These are phyloP conservation scores for Talaromyces sp. DNA, from an alignment of 2,329 filamentous ascomycete genomes.

Conservation along the genomic window DNA sequence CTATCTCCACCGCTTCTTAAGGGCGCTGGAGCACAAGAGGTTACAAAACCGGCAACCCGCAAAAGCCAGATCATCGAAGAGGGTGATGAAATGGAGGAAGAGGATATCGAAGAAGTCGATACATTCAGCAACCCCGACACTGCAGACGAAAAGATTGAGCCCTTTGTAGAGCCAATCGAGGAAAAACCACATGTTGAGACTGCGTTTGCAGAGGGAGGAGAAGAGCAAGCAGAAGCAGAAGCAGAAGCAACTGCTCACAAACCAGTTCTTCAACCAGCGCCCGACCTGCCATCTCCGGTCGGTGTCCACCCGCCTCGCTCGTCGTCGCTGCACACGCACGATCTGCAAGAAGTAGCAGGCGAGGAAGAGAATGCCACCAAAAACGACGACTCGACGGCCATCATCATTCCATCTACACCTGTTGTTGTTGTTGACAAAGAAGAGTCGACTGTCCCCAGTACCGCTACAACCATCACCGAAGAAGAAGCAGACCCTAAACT, in stretches of 20 bases:
- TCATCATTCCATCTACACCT: neutral
- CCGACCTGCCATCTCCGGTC: conserved; percentile 25
- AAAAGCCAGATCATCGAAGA: conserved; percentile 43
- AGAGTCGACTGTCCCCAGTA: neutral
- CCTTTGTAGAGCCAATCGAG: neutral
- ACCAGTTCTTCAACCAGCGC: conserved; percentile 25
- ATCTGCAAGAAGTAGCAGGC: neutral
- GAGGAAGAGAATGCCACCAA: neutral
- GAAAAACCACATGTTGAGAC: neutral
- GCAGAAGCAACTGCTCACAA: neutral
- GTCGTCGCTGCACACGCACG: conserved; percentile 25
- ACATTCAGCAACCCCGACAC: conserved; percentile 25
- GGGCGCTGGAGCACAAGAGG: conserved; percentile 17
- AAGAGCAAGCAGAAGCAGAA: conserved; percentile 16
- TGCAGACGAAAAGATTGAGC: conserved; percentile 18
- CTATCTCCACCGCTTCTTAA: conserved; percentile 20
- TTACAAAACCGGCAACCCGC: conserved; percentile 20
- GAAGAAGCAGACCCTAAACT: neutral
- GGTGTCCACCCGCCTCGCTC: conserved; percentile 31
- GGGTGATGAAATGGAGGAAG: conserved; percentile 35
- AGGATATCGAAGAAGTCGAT: conserved; percentile 39
- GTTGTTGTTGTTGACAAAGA: neutral
- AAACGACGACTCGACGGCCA: neutral
- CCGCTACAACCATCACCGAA: neutral
- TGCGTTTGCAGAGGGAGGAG: neutral